Evolutionary conservation across 2,329 filamentous ascomycete species (phyloP).

Genomic region (Pseudocercospora eumusae): DNA sequence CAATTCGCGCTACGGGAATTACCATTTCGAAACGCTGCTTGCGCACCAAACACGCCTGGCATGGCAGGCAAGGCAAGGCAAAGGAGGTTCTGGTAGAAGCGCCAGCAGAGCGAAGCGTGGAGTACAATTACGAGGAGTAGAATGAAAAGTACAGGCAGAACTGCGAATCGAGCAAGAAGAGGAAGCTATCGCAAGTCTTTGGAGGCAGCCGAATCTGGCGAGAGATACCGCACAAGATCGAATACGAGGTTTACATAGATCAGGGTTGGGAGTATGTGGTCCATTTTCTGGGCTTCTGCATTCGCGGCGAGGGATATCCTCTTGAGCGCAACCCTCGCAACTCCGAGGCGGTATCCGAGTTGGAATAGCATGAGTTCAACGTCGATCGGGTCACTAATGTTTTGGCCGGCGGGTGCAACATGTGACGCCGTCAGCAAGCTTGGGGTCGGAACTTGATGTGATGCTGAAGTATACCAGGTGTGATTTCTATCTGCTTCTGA

Average conservation of each 20-base stretch:
- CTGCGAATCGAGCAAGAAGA: conserved; percentile 4
- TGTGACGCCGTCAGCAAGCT: not conserved
- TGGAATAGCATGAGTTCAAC: not conserved
- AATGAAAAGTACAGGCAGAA: not conserved
- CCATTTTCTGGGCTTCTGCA: conserved; percentile 3
- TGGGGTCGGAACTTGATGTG: not conserved
- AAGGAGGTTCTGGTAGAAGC: not conserved
- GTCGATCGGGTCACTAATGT: not conserved
- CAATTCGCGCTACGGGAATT: not conserved
- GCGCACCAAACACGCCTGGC: not conserved
- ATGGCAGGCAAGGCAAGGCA: not conserved
- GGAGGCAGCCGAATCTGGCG: conserved; percentile 4
- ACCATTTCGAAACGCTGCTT: not conserved
- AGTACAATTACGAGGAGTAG: not conserved
- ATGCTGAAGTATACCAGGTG: not conserved
- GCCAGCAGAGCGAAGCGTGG: not conserved
- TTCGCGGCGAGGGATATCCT: not conserved
- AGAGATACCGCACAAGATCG: not conserved
- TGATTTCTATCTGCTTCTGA: not conserved
- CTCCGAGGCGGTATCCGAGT: not conserved
- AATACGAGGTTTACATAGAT: not conserved
- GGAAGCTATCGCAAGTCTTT: conserved; percentile 4
- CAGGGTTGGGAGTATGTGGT: not conserved
- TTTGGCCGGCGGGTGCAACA: not conserved
- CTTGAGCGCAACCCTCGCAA: not conserved